phyloP scores from a whole-genome alignment of 345 rosid species.

The Theobroma cacao region DNA sequence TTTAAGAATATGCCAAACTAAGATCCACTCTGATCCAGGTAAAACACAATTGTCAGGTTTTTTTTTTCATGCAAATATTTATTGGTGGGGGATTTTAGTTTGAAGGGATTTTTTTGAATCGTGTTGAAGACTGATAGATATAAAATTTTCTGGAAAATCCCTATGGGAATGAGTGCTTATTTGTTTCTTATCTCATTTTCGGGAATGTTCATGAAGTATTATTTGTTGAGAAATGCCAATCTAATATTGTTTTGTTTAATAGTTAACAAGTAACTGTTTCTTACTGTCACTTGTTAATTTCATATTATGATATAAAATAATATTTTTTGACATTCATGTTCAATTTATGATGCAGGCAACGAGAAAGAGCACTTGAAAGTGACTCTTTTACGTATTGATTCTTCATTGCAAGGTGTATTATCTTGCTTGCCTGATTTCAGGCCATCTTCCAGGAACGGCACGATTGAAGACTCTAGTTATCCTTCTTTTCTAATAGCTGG shows the following conservation, averaged over 20 bases:
- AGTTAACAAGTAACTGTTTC: neutral
- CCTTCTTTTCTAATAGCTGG: conserved; percentile 88
- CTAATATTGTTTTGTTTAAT: neutral
- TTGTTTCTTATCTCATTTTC: neutral
- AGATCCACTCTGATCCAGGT: conserved; percentile 87
- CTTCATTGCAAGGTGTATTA: conserved; percentile 93
- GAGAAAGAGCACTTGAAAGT: conserved; percentile 98
- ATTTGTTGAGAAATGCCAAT: neutral
- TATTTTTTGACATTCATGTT: conserved; percentile 20
- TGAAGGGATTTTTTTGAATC: conserved; percentile 1
- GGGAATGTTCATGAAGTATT: neutral
- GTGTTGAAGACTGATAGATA: neutral
- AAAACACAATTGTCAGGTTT: conserved; percentile 6
- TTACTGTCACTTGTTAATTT: neutral
- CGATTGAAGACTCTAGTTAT: conserved; percentile 44
- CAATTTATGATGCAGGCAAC: conserved; percentile 61
- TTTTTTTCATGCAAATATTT: neutral
- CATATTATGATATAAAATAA: conserved; percentile 7
- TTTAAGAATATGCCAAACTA: conserved; percentile 68
- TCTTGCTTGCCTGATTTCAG: conserved; percentile 99
- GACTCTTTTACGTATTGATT: conserved; percentile 95
- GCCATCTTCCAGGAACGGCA: conserved; percentile 69
- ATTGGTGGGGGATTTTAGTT: neutral
- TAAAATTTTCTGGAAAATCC: neutral
- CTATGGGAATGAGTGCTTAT: neutral